These are phyloP conservation scores for Singerocomus inundabilis DNA, from an alignment of 1,284 basidiomycete genomes.

Conservation along the genomic window DNA sequence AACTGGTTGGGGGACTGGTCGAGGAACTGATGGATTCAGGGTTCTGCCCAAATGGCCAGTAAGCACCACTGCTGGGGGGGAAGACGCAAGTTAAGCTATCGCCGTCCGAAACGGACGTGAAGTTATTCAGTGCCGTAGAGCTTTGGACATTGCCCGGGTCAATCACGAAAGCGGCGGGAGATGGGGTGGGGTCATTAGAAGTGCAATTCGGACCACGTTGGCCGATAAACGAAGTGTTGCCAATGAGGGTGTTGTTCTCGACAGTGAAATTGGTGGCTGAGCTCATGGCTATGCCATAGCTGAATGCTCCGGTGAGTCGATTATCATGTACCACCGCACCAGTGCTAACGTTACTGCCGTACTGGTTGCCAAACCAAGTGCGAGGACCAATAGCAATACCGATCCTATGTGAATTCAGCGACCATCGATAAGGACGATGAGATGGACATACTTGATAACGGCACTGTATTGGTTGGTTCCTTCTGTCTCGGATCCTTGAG, in stretches of 20 bases:
- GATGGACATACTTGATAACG: conserved; percentile 60
- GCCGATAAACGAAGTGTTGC: conserved; percentile 79
- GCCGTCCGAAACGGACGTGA: conserved; percentile 50
- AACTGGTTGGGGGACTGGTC: conserved; percentile 3
- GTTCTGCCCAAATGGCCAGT: conserved; percentile 67
- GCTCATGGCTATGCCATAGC: conserved; percentile 65
- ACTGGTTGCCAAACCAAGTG: conserved; percentile 72
- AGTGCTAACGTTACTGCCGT: conserved; percentile 55
- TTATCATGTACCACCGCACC: conserved; percentile 68
- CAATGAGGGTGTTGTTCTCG: conserved; percentile 59
- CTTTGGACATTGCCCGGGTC: conserved; percentile 44
- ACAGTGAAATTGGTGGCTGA: conserved; percentile 69
- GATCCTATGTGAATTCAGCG: conserved; percentile 42
- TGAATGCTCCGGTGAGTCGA: conserved; percentile 68
- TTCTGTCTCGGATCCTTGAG: conserved; percentile 40
- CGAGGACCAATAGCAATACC: conserved; percentile 77
- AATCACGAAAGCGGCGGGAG: conserved; percentile 58
- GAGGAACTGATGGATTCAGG: conserved; percentile 33
- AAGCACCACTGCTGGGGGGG: conserved; percentile 66
- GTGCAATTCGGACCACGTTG: conserved; percentile 70
- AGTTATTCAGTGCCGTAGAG: conserved; percentile 51
- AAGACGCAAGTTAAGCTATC: conserved; percentile 63
- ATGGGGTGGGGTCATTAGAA: conserved; percentile 46
- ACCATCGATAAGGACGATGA: not conserved
- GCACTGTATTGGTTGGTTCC: conserved; percentile 60